Conservation (phyloP, 2,329 filamentous ascomycete species). For the Ascochyta koolunga region DNA sequence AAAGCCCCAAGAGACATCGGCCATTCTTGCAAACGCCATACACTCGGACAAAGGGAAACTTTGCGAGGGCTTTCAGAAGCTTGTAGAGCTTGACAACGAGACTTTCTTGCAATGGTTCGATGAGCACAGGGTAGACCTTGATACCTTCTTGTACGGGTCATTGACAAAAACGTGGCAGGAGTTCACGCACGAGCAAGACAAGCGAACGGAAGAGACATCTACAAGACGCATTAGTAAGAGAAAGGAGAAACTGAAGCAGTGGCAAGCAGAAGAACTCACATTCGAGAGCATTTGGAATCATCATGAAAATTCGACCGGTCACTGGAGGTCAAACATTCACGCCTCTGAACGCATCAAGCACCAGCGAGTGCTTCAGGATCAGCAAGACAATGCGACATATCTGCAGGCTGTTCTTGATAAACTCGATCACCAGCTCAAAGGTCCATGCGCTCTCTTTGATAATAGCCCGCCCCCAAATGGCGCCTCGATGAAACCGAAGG, state of each 20-base stretch:
- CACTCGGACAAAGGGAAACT: conserved; percentile 73
- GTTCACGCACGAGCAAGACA: conserved; percentile 83
- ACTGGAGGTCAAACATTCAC: conserved; percentile 96
- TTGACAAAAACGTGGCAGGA: conserved; percentile 86
- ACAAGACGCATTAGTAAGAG: conserved; percentile 73
- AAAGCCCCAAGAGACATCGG: conserved; percentile 81
- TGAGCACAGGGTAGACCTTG: conserved; percentile 76
- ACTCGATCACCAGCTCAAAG: conserved; percentile 77
- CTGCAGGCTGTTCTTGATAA: conserved; percentile 76
- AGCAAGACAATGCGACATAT: conserved; percentile 86
- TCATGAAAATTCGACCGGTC: conserved; percentile 85
- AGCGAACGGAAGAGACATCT: conserved; percentile 76
- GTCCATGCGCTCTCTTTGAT: conserved; percentile 82
- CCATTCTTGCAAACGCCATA: conserved; percentile 74
- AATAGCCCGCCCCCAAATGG: conserved; percentile 74
- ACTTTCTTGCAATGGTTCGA: conserved; percentile 90
- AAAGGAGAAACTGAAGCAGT: conserved; percentile 80
- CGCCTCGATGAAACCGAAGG: conserved; percentile 95
- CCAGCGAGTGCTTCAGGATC: conserved; percentile 86
- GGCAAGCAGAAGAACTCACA: conserved; percentile 72
- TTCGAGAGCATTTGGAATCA: conserved; percentile 75
- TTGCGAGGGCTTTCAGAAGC: conserved; percentile 76
- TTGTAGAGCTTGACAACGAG: conserved; percentile 88
- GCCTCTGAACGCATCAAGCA: conserved; percentile 90
- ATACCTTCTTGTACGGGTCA: conserved; percentile 79